These are phyloP conservation scores for Lecanicillium sp. DNA, from an alignment of 2,329 filamentous ascomycete genomes.

Conservation along the genomic window DNA sequence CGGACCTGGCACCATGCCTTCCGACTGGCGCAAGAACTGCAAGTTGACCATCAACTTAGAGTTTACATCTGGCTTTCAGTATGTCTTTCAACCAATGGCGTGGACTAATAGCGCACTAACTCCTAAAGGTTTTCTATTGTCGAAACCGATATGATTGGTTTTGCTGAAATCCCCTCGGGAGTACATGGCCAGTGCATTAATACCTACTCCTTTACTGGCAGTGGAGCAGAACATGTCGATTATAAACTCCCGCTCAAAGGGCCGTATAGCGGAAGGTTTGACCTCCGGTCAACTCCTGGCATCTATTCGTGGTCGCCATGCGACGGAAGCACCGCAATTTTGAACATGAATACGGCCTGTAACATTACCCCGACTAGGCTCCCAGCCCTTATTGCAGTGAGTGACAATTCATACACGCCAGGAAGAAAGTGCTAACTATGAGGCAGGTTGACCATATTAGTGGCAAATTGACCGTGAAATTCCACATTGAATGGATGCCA, in stretches of 20 bases:
- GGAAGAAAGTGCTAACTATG: neutral
- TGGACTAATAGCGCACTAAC: neutral
- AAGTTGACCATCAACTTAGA: conserved; percentile 17
- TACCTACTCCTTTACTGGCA: conserved; percentile 18
- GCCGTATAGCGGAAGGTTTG: conserved; percentile 14
- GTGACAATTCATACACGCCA: neutral
- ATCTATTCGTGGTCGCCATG: conserved; percentile 16
- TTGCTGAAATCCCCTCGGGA: conserved; percentile 15
- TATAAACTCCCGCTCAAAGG: conserved; percentile 12
- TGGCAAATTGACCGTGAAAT: conserved; percentile 17
- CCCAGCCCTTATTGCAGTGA: conserved; percentile 17
- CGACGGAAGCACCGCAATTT: conserved; percentile 17
- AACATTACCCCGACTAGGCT: conserved; percentile 13
- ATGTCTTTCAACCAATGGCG: neutral
- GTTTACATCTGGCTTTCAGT: conserved; percentile 18
- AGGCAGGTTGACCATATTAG: conserved; percentile 17
- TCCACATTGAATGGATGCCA: conserved; percentile 14
- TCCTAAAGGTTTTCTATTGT: conserved; percentile 15
- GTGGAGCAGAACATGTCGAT: conserved; percentile 14
- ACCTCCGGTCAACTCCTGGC: conserved; percentile 13
- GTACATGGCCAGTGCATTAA: conserved; percentile 15
- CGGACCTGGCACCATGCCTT: conserved; percentile 12
- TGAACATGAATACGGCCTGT: conserved; percentile 21
- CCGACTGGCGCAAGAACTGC: conserved; percentile 19
- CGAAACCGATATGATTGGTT: conserved; percentile 17